Base-by-base conservation (phyloP, 192 early-diverging fungal genomes). In the Linnemannia elongata region DNA sequence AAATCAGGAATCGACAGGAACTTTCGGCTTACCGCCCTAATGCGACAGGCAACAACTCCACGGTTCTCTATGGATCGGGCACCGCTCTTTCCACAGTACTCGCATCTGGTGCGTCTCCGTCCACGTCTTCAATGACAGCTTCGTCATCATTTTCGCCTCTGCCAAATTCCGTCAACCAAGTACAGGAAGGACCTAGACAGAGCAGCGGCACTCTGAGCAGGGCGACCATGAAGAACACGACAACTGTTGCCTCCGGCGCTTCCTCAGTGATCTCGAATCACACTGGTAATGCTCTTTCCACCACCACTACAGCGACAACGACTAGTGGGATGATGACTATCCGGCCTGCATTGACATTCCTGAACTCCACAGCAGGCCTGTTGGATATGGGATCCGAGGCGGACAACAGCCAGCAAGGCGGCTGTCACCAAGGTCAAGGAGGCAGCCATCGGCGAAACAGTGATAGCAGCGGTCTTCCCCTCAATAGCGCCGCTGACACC, bases 291-390 rank as follows among this genome's bases (percentile, higher is more conserved):
- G 36, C 13, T 33, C 10, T 42, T 30, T 33, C 20, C n/a, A 60
- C 41, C 15, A 7, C 57, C n/a, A 54, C 45, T 9, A 36, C 41
- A n/a, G 0, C 60, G 1, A 24, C 72, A 52, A 6, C 4, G 18
- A 42, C 54, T 33, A 39, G 24, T 0, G 35, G 24, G 30, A 78
- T 44, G 17, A 33, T 72, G n/a, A 49, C 55, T 38, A 33, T 76
- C 12, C 77, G 76, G 5, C 30, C 78, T 17, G 20, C 79, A 9
- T 9, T 66, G 36, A 74, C 74, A 10, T 81, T 81, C 57, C 7
- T 81, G 45, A 81, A 77, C 75, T 81, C 84, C 17, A 69, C 84
- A 24, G 78, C 69, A 3, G 84, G 75, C 18, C 44, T 81, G 3
- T n/a, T 77, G 70, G 75, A 74, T 13, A 22, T 39, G 17, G 78